phyloP scores from a whole-genome alignment of 2,329 filamentous ascomycete genomes.

The Pseudopithomyces chartarum region DNA sequence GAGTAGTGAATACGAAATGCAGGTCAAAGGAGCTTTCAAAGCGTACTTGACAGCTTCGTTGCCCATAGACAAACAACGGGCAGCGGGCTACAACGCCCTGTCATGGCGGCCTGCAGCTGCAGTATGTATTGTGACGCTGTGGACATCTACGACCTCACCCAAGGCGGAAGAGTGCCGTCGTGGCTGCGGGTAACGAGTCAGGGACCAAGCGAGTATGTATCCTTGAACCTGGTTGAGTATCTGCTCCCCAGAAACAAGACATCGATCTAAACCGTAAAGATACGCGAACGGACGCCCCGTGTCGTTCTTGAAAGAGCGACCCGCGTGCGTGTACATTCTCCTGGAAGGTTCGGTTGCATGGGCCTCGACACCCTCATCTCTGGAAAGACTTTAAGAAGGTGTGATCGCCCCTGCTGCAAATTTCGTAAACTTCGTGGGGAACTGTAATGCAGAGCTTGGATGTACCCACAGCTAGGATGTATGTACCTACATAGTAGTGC shows the following conservation, averaged over 20 bases:
- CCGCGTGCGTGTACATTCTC: not conserved
- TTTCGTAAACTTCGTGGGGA: not conserved
- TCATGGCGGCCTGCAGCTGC: conserved; percentile 13
- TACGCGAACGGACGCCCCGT: conserved; percentile 2
- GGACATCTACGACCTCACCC: conserved; percentile 20
- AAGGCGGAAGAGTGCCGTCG: conserved; percentile 20
- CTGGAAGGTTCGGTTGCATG: too few species aligned
- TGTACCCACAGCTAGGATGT: conserved; percentile 1
- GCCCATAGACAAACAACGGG: conserved; percentile 18
- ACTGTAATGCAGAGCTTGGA: not conserved
- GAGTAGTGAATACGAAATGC: conserved; percentile 7
- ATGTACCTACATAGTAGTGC: not conserved
- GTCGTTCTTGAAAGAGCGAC: not conserved
- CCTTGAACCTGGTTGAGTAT: conserved; percentile 1
- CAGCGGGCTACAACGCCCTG: conserved; percentile 26
- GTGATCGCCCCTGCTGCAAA: too few species aligned
- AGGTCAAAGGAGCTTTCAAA: conserved; percentile 24
- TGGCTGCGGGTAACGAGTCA: conserved; percentile 36
- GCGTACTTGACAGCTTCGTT: conserved; percentile 26
- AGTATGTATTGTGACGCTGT: conserved; percentile 28
- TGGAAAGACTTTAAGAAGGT: too few species aligned
- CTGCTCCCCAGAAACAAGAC: conserved; percentile 9
- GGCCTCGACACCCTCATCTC: too few species aligned
- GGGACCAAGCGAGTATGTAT: conserved; percentile 14
- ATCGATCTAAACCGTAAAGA: conserved; percentile 1